phyloP scores from a whole-genome alignment of 169 alveolate species.

The Plasmodium sp. region DNA sequence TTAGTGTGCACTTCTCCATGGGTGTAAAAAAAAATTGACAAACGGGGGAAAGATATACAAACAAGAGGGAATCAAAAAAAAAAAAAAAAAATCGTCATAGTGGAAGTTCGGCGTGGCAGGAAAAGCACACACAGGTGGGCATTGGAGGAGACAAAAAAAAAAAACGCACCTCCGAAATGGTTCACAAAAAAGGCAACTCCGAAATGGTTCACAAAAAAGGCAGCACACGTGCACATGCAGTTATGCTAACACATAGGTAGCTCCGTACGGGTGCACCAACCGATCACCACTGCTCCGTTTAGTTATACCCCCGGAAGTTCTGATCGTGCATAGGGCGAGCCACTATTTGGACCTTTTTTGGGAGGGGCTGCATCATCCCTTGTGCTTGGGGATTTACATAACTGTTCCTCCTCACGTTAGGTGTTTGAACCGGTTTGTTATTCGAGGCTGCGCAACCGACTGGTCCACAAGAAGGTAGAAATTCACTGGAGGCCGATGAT shows the following conservation, averaged over 20 bases:
- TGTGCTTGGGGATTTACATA: constrained; percentile 12
- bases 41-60: not conserved
- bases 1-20: not conserved
- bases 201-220: not conserved
- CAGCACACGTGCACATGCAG: not conserved
- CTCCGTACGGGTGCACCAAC: not conserved
- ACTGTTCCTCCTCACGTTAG: constrained; percentile 2
- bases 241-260: not conserved
- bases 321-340: constrained; percentile 26
- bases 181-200: not conserved
- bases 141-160: not conserved
- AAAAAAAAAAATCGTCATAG: not conserved
- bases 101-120: not conserved
- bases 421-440: not conserved
- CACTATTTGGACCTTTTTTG: constrained; percentile 54
- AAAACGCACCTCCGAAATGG: not conserved
- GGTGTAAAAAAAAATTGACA: not conserved
- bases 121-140: not conserved
- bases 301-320: constrained; percentile 7
- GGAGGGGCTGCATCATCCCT: not conserved
- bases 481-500: constrained; percentile 9
- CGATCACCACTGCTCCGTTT: not conserved
- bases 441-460: constrained; percentile 21
- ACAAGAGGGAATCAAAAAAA: not conserved
- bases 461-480: constrained; percentile 29